Evolutionary conservation across 140 eudicot genomes (phyloP).

Genomic region (Stevia rebaudiana): DNA sequence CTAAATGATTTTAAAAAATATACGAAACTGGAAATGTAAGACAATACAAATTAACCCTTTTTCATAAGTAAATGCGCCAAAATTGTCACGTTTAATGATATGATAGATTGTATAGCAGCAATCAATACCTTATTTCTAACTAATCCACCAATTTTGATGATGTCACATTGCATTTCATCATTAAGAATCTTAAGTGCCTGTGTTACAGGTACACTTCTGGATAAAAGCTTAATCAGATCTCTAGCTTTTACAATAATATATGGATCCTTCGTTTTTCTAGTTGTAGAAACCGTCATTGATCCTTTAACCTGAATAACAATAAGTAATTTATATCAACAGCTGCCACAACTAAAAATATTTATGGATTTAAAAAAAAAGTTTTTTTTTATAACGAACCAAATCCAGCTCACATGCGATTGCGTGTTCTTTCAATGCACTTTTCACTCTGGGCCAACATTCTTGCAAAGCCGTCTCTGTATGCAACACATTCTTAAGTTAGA

Average conservation of each 20-base stretch:
- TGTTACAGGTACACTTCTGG: constrained; percentile 88
- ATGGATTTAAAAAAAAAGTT: neutral
- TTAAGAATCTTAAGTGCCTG: constrained; percentile 81
- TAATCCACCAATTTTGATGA: constrained; percentile 81
- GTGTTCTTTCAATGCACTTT: constrained; percentile 59
- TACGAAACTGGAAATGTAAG: neutral
- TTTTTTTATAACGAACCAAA: constrained; percentile 50
- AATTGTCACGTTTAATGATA: neutral
- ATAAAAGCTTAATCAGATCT: constrained; percentile 78
- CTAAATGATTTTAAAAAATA: neutral
- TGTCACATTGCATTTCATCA: constrained; percentile 98
- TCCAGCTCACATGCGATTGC: constrained; percentile 71
- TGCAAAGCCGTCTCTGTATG: constrained; percentile 74
- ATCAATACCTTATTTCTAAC: constrained; percentile 70
- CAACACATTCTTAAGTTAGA: neutral
- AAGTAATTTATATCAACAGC: neutral
- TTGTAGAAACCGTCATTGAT: constrained; percentile 81
- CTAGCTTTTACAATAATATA: constrained; percentile 77
- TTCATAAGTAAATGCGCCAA: neutral
- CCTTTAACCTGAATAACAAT: constrained; percentile 59
- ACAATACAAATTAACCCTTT: neutral
- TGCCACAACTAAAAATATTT: neutral
- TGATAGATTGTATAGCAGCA: neutral
- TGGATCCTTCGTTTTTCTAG: constrained; percentile 85
- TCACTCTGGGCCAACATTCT: constrained; percentile 68